These are phyloP conservation scores for Ploettnerulaceae sp. DNA, from an alignment of 2,329 filamentous ascomycete species.

Conservation along the genomic window DNA sequence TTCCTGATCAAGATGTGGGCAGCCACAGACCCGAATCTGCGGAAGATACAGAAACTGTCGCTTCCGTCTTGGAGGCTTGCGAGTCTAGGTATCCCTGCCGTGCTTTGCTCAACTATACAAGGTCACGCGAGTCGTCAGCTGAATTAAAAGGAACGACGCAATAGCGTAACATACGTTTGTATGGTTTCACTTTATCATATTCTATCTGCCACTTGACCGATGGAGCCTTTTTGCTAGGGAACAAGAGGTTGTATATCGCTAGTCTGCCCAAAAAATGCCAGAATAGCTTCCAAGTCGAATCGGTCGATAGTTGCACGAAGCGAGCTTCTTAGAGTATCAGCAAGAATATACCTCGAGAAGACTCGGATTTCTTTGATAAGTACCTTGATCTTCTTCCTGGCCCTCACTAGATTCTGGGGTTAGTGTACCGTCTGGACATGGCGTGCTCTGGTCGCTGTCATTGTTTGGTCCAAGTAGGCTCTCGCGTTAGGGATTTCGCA, in stretches of 20 bases:
- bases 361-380: too few relatives aligned
- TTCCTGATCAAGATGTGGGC: slow-evolving; percentile 11
- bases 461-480: too few relatives aligned
- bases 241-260: too few relatives aligned
- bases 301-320: too few relatives aligned
- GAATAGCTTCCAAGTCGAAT: background rate
- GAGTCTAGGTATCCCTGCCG: slow-evolving; percentile 10
- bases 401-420: background rate
- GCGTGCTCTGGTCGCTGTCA: background rate
- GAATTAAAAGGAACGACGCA: too few relatives aligned
- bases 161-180: background rate
- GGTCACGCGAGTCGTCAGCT: background rate
- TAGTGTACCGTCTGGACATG: background rate
- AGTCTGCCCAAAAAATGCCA: background rate
- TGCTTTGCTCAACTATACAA: slow-evolving; percentile 13
- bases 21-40: slow-evolving; percentile 12
- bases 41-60: slow-evolving; percentile 16
- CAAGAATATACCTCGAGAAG: too few relatives aligned
- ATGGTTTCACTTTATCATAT: slow-evolving; percentile 3
- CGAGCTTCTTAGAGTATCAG: too few relatives aligned
- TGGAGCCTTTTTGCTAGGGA: too few relatives aligned
- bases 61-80: slow-evolving; percentile 12
- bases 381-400: background rate
- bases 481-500: slow-evolving; percentile 1
- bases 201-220: background rate